A percentile compares a stretch with the other conserved stretches of the same genome.
Conservation (phyloP, 371 early-diverging fungal genomes). For the Dipsacomyces acuminosporus region DNA sequence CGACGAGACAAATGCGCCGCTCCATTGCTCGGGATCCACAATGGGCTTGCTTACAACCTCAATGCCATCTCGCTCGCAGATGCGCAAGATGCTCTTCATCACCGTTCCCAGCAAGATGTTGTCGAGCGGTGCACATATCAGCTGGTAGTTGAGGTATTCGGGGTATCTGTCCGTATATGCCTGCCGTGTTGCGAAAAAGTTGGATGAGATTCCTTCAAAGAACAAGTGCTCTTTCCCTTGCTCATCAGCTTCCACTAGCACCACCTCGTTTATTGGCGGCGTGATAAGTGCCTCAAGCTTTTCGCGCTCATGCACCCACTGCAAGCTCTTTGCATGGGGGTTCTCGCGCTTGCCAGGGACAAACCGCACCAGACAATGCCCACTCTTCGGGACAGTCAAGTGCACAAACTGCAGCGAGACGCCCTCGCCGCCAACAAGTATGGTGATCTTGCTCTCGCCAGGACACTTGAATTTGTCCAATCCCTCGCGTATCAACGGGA, state of each 20-base stretch:
- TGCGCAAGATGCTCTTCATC: slow-evolving; percentile 44
- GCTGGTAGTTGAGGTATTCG: slow-evolving; percentile 14
- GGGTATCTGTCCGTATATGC: not conserved
- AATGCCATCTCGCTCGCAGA: slow-evolving; percentile 42
- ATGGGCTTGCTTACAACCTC: slow-evolving; percentile 19
- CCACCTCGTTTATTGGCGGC: slow-evolving; percentile 45
- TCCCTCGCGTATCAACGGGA: slow-evolving; percentile 28
- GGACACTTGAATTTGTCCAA: slow-evolving; percentile 1
- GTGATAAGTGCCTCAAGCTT: slow-evolving; percentile 25
- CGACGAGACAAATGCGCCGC: slow-evolving; percentile 47
- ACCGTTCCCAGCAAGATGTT: slow-evolving; percentile 45
- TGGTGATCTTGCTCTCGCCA: slow-evolving; percentile 35
- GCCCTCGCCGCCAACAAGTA: slow-evolving; percentile 16
- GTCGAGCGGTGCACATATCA: slow-evolving; percentile 42
- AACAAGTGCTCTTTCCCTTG: slow-evolving; percentile 9
- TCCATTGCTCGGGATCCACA: slow-evolving; percentile 26
- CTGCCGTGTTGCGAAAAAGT: slow-evolving; percentile 43
- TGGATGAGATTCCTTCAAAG: slow-evolving; percentile 48
- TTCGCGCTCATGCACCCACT: slow-evolving; percentile 47
- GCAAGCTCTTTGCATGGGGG: slow-evolving; percentile 39
- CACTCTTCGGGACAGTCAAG: not conserved
- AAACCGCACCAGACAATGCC: slow-evolving; percentile 27
- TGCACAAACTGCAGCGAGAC: slow-evolving; percentile 20
- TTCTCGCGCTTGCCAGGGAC: slow-evolving; percentile 29
- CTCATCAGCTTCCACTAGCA: slow-evolving; percentile 26